Percentiles rank a stretch among this genome's conserved stretches.
These are phyloP conservation scores for Meredithiella fracta DNA, from an alignment of 2,329 filamentous ascomycete species.

Conservation along the genomic window DNA sequence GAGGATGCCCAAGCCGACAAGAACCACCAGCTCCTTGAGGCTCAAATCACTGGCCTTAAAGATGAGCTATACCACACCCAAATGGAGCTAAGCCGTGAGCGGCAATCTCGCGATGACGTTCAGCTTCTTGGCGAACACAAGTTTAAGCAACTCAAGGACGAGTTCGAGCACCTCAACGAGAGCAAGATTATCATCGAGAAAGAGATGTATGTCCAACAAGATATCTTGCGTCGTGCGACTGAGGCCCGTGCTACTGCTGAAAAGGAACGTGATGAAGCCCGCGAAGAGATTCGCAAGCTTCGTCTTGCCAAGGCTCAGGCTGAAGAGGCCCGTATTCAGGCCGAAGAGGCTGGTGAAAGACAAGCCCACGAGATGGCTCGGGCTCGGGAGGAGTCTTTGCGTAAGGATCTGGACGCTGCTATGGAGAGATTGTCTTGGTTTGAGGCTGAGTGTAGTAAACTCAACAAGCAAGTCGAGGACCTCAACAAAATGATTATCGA, in stretches of 20 bases:
- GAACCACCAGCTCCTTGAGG: slow-evolving; percentile 66
- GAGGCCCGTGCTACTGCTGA: slow-evolving; percentile 69
- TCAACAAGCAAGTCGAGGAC: slow-evolving; percentile 67
- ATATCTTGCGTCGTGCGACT: slow-evolving; percentile 70
- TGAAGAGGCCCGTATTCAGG: slow-evolving; percentile 71
- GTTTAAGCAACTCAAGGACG: slow-evolving; percentile 62
- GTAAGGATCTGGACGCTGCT: slow-evolving; percentile 65
- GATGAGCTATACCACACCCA: slow-evolving; percentile 69
- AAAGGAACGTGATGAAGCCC: slow-evolving; percentile 75
- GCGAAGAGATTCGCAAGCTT: slow-evolving; percentile 66
- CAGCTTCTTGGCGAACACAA: slow-evolving; percentile 83
- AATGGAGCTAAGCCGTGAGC: slow-evolving; percentile 75
- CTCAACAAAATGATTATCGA: slow-evolving; percentile 76
- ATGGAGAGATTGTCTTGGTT: slow-evolving; percentile 61
- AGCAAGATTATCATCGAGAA: slow-evolving; percentile 96
- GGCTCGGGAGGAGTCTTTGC: slow-evolving; percentile 63
- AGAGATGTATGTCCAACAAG: slow-evolving; percentile 89
- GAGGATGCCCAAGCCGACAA: slow-evolving; percentile 76
- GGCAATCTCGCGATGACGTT: slow-evolving; percentile 87
- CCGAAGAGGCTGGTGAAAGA: slow-evolving; percentile 65
- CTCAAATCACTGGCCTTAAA: slow-evolving; percentile 78
- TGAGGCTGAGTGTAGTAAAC: slow-evolving; percentile 59
- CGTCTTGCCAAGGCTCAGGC: slow-evolving; percentile 70
- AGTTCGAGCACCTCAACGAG: slow-evolving; percentile 75
- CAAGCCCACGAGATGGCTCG: slow-evolving; percentile 61